Percentiles rank a stretch among this genome's conserved stretches.
These are phyloP conservation scores for Hevea brasiliensis DNA, from an alignment of 345 rosid species.

Conservation along the genomic window DNA sequence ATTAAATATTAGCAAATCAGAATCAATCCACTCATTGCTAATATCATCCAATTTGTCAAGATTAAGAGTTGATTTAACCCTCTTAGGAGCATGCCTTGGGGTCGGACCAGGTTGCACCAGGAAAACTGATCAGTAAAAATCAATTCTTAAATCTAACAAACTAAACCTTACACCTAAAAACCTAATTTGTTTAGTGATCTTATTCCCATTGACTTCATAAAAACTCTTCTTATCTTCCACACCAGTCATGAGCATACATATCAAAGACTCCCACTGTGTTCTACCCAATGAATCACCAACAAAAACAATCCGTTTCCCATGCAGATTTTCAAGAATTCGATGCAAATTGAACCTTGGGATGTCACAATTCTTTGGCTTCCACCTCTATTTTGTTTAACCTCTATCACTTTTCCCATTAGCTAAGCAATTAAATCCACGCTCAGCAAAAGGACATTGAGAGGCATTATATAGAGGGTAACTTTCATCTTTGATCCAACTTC, in stretches of 20 bases:
- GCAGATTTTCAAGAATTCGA: constrained; percentile 9
- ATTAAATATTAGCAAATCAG: constrained; percentile 63
- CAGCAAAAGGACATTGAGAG: constrained; percentile 60
- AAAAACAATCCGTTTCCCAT: constrained; percentile 49
- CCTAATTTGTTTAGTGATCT: constrained; percentile 54
- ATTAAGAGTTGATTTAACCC: constrained; percentile 55
- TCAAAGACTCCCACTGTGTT: constrained; percentile 68
- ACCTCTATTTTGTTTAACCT: constrained; percentile 57
- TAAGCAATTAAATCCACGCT: constrained; percentile 62
- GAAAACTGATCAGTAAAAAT: constrained; percentile 70
- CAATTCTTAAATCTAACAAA: constrained; percentile 47
- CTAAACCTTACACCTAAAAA: constrained; percentile 49
- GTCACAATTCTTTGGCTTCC: constrained; percentile 70
- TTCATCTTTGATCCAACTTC: constrained; percentile 60
- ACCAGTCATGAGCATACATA: constrained; percentile 70
- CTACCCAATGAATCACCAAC: constrained; percentile 35
- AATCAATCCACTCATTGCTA: constrained; percentile 69
- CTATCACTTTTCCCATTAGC: constrained; percentile 63
- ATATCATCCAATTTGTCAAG: constrained; percentile 60
- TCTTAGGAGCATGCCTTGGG: constrained; percentile 58
- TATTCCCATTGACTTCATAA: constrained; percentile 56
- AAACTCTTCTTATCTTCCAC: constrained; percentile 62
- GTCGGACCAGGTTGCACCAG: constrained; percentile 52
- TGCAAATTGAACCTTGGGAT: constrained; percentile 50
- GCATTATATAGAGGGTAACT: constrained; percentile 65